Conservation (phyloP, 306 rosid genomes). For the Quercus suber region DNA sequence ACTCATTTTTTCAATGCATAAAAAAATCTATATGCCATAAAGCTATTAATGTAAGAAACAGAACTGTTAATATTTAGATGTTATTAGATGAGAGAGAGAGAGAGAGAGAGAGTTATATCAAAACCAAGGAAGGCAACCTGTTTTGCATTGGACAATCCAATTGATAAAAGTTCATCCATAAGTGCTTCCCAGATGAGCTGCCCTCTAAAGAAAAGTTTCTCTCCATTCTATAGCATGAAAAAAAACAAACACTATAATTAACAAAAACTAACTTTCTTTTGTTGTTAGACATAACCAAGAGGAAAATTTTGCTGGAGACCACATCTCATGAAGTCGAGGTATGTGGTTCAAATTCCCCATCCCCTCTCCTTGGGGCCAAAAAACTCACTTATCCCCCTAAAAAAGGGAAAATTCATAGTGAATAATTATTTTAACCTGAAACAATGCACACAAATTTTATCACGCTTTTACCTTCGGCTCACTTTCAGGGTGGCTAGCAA, state of each 20-base stretch:
- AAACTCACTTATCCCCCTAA: too few species aligned
- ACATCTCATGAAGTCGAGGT: too few species aligned
- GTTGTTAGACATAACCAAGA: not conserved
- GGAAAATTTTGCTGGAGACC: not conserved
- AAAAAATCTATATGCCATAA: not conserved
- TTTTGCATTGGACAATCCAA: conserved; percentile 78
- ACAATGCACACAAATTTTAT: conserved; percentile 1
- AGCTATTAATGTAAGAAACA: not conserved
- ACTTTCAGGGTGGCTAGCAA: conserved; percentile 74
- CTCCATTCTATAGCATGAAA: conserved; percentile 41
- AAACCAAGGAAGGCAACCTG: conserved; percentile 47
- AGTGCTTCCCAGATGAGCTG: conserved; percentile 86
- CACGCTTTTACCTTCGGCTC: conserved; percentile 48
- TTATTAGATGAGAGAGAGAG: not conserved
- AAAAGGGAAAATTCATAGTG: not conserved
- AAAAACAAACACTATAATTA: conserved; percentile 3
- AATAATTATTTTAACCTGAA: not conserved
- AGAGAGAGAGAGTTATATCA: not conserved
- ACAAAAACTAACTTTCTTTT: not conserved
- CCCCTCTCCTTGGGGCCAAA: too few species aligned
- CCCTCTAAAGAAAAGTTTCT: conserved; percentile 75
- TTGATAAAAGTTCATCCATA: conserved; percentile 74
- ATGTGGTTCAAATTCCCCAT: too few species aligned
- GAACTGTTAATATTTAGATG: not conserved
- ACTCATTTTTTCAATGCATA: not conserved